Percentiles rank a stretch among this genome's conserved stretches.
Conservation (phyloP, 208 protist genomes). For the Acanthamoeba culbertsoni region DNA sequence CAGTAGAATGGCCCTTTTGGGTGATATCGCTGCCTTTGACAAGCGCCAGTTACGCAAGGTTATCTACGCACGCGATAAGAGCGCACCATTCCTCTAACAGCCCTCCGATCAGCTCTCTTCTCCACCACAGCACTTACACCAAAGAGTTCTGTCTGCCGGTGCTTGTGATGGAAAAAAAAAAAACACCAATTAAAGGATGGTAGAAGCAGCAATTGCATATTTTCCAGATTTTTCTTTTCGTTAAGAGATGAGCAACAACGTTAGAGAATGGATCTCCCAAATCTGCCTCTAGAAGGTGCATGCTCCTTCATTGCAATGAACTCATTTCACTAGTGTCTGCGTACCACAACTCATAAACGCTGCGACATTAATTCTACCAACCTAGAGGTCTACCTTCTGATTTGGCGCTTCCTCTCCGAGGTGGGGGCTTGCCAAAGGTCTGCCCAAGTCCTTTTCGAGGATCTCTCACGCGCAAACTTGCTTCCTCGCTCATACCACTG, state of each 20-base stretch:
- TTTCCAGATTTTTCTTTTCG: too few species aligned
- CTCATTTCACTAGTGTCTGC: neutral
- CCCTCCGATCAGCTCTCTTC: neutral
- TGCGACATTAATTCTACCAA: neutral
- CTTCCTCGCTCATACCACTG: slow-evolving; percentile 25
- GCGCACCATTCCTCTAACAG: neutral
- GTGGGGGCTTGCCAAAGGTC: neutral
- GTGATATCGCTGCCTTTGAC: neutral
- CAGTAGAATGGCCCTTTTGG: neutral
- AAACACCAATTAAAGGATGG: too few species aligned
- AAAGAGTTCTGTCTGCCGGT: too few species aligned
- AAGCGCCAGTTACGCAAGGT: neutral
- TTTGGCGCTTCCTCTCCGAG: slow-evolving; percentile 3
- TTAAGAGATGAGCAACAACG: neutral
- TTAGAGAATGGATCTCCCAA: neutral
- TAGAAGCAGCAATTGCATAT: too few species aligned
- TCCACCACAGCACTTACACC: too few species aligned
- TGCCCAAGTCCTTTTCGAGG: neutral
- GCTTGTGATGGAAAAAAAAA: too few species aligned
- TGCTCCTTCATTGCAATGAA: neutral
- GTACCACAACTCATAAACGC: too few species aligned
- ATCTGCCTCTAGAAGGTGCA: neutral
- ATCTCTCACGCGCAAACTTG: neutral
- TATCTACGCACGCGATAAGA: neutral
- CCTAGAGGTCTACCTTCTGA: neutral